phyloP scores from a whole-genome alignment of 2,329 filamentous ascomycete genomes.

The Xylaria polymorpha region DNA sequence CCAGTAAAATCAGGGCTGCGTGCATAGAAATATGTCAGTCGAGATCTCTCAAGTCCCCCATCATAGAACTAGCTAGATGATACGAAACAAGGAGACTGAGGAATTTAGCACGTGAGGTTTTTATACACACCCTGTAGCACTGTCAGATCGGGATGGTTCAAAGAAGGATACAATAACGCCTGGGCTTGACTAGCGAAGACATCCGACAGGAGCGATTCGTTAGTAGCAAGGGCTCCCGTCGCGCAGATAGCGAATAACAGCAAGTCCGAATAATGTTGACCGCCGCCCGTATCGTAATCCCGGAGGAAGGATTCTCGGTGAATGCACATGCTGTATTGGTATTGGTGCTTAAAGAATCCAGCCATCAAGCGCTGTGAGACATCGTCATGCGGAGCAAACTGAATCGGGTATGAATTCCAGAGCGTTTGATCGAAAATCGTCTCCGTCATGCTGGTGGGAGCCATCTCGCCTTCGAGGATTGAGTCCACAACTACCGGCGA shows the following conservation, averaged over 20 bases:
- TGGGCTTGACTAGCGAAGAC: slow-evolving; percentile 60
- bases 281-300: slow-evolving; percentile 60
- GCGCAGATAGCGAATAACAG: slow-evolving; percentile 62
- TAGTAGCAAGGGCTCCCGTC: slow-evolving; percentile 60
- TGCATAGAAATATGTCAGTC: too few species aligned
- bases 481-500: slow-evolving; percentile 28
- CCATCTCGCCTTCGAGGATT: slow-evolving; percentile 26
- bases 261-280: slow-evolving; percentile 62
- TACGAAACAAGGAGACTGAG: too few species aligned
- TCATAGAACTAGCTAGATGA: too few species aligned
- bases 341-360: slow-evolving; percentile 60
- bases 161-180: slow-evolving; percentile 56
- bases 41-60: too few species aligned
- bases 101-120: too few species aligned
- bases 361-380: slow-evolving; percentile 60
- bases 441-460: slow-evolving; percentile 25
- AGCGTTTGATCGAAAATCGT: slow-evolving; percentile 26
- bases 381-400: slow-evolving; percentile 58
- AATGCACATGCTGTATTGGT: slow-evolving; percentile 62
- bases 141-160: slow-evolving; percentile 61
- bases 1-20: slow-evolving; percentile 53
- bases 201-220: slow-evolving; percentile 55
- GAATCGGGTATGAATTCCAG: slow-evolving; percentile 43
- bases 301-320: slow-evolving; percentile 63
- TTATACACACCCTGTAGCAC: slow-evolving; percentile 54